phyloP scores from a whole-genome alignment of 2,329 filamentous ascomycete genomes.

The Metarhizium guizhouense region DNA sequence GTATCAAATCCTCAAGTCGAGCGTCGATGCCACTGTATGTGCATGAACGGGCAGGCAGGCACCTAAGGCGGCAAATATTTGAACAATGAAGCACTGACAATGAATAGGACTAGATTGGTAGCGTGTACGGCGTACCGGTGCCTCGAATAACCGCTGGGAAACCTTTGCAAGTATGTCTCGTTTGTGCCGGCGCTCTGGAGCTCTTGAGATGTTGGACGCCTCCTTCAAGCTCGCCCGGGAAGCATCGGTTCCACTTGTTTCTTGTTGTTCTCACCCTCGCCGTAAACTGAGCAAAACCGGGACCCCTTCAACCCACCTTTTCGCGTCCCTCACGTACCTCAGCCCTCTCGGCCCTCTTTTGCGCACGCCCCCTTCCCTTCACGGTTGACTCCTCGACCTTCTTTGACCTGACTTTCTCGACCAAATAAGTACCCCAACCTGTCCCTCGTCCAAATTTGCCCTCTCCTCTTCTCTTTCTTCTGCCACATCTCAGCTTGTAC shows the following conservation, averaged over 20 bases:
- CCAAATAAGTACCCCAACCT: conserved; percentile 34
- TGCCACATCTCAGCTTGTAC: conserved; percentile 23
- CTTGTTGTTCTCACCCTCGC: not conserved
- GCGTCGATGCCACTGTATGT: not conserved
- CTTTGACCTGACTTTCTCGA: conserved; percentile 9
- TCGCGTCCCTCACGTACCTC: not conserved
- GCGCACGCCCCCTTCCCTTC: conserved; percentile 7
- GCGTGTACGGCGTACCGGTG: too few species aligned
- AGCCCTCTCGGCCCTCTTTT: not conserved
- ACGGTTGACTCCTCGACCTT: conserved; percentile 7
- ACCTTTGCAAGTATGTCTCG: not conserved
- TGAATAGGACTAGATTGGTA: too few species aligned
- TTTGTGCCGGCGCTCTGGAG: not conserved
- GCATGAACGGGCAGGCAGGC: too few species aligned
- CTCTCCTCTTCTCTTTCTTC: conserved; percentile 21
- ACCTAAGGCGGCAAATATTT: too few species aligned
- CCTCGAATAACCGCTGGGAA: too few species aligned
- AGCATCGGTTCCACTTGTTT: not conserved
- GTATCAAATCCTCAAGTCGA: not conserved
- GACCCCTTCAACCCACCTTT: not conserved
- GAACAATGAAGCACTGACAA: too few species aligned
- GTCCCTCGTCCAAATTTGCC: conserved; percentile 17
- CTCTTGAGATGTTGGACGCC: not conserved
- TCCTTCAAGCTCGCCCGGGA: not conserved
- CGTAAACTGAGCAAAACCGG: not conserved